Conservation (phyloP, 257 asterid genomes). For the Solanum arcanum region DNA sequence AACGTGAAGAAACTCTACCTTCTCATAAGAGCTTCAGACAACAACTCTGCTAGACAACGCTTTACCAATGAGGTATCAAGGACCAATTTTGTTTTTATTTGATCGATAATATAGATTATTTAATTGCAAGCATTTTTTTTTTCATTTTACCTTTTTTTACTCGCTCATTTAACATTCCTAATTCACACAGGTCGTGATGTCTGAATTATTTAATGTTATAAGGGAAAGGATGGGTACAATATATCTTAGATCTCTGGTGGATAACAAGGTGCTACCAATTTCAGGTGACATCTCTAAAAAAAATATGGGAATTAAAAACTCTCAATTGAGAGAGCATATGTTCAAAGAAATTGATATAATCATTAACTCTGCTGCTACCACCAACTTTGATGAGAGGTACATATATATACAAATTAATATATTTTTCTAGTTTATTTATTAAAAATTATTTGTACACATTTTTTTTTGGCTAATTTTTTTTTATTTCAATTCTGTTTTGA, state of each 20-base stretch:
- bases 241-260: not conserved
- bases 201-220: not conserved
- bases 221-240: not conserved
- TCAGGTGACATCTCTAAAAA: constrained; percentile 12
- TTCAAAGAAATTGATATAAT: constrained; percentile 27
- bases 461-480: not conserved
- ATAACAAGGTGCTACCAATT: constrained; percentile 10
- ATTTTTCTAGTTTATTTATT: not conserved
- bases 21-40: constrained; percentile 10
- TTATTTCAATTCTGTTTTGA: not conserved
- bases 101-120: no score
- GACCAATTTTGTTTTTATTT: not conserved
- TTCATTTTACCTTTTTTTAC: no score
- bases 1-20: constrained; percentile 30
- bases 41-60: constrained; percentile 8
- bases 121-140: no score
- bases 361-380: constrained; percentile 57
- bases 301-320: constrained; percentile 11
- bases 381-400: constrained; percentile 25
- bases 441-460: not conserved
- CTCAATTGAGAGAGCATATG: constrained; percentile 15
- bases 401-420: not conserved
- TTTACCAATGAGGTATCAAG: constrained; percentile 30
- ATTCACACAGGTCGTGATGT: not conserved
- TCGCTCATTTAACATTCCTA: no score